These are phyloP conservation scores for Stephanodiscus minutulus DNA, from an alignment of 108 stramenopile genomes.

Conservation along the genomic window DNA sequence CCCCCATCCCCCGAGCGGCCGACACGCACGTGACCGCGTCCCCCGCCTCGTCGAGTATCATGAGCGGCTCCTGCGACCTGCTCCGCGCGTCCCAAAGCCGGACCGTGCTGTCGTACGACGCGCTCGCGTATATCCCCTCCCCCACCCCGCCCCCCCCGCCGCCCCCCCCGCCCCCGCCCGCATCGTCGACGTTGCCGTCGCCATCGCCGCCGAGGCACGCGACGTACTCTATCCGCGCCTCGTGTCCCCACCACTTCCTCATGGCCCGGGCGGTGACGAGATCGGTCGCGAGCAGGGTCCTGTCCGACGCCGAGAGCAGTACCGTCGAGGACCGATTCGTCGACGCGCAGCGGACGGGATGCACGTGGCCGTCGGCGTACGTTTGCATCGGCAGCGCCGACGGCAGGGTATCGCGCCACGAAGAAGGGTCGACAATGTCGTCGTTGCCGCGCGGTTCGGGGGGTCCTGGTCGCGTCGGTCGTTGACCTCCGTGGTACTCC, in stretches of 20 bases:
- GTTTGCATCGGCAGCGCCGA: constrained; percentile 78
- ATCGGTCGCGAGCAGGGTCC: constrained; percentile 71
- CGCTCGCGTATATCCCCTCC: constrained; percentile 63
- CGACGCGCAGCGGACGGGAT: constrained; percentile 65
- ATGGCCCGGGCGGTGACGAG: constrained; percentile 64
- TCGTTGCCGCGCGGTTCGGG: too few relatives aligned
- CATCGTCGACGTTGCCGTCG: constrained; percentile 6
- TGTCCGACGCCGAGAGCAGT: constrained; percentile 68
- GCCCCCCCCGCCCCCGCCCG: neutral
- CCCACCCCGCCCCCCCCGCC: constrained; percentile 8
- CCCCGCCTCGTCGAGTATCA: constrained; percentile 74
- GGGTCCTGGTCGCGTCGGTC: neutral
- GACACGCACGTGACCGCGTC: constrained; percentile 77
- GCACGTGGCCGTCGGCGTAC: constrained; percentile 68
- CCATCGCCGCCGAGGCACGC: constrained; percentile 37
- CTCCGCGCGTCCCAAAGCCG: constrained; percentile 77
- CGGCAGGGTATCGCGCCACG: constrained; percentile 32
- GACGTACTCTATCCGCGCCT: constrained; percentile 74
- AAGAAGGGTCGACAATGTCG: neutral
- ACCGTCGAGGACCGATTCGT: constrained; percentile 44
- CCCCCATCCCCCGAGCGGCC: constrained; percentile 16
- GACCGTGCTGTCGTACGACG: constrained; percentile 80
- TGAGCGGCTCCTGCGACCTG: constrained; percentile 60
- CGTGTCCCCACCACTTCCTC: constrained; percentile 68
- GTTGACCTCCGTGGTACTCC: constrained; percentile 20